Evolutionary conservation across 1,139 yeast genomes (phyloP).

Genomic region (Candida tunisiensis): DNA sequence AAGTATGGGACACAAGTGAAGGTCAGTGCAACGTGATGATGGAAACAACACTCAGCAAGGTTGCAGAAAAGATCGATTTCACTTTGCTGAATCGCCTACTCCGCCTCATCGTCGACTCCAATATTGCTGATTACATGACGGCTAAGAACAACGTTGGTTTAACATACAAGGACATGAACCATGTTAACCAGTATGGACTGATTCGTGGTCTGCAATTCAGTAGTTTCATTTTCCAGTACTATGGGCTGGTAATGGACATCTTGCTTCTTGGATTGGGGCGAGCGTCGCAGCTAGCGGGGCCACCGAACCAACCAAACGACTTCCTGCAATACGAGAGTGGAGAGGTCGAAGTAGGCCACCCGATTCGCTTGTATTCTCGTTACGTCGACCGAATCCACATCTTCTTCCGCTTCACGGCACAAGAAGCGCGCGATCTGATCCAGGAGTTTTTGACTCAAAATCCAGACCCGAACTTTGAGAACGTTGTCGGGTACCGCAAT

Average conservation of each 20-base stretch:
- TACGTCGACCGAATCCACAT: constrained; percentile 73
- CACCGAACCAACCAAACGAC: constrained; percentile 46
- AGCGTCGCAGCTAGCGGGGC: constrained; percentile 79
- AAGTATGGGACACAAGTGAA: constrained; percentile 60
- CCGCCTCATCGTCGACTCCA: constrained; percentile 71
- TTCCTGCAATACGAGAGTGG: constrained; percentile 53
- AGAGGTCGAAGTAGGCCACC: constrained; percentile 46
- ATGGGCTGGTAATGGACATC: constrained; percentile 73
- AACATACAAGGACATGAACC: constrained; percentile 89
- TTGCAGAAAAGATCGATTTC: constrained; percentile 77
- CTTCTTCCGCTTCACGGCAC: constrained; percentile 55
- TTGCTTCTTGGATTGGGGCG: constrained; percentile 72
- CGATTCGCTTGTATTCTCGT: constrained; percentile 68
- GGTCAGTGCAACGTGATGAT: constrained; percentile 79
- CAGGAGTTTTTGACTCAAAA: constrained; percentile 66
- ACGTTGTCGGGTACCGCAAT: constrained; percentile 74
- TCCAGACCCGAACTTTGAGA: constrained; percentile 85
- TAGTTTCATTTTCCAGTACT: constrained; percentile 77
- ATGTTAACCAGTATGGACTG: constrained; percentile 77
- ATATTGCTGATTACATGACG: constrained; percentile 87
- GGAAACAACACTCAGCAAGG: constrained; percentile 50
- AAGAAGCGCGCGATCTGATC: constrained; percentile 59
- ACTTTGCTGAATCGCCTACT: constrained; percentile 71
- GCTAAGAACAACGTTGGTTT: constrained; percentile 75
- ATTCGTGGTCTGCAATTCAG: constrained; percentile 82